Base-by-base conservation (phyloP, 257 asterid genomes). In the Primulina huaijiensis region DNA sequence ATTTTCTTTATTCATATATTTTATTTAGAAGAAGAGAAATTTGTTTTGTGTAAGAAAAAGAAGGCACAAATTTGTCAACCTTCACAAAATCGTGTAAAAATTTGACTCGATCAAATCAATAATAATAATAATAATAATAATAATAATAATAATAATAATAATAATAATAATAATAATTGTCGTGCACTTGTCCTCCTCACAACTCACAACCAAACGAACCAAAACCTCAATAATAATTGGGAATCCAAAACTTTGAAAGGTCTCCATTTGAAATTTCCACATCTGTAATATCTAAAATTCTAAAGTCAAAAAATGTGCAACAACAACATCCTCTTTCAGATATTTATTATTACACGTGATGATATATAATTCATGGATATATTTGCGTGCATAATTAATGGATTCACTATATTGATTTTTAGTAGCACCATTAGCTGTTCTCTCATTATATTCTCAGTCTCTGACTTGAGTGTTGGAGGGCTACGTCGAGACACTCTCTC, bases 151-250 rank as follows among this genome's bases (percentile, higher is more conserved):
- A 19, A 21, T 21, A 21, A 21, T 21, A 21, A 21, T 21, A 21
- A 21, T 21, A 25, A 3, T 8, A 46, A 46, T 3, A 69, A 12
- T 11, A 12, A 57, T 29, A 35, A n/a, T 14, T 46, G 14, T 14
- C 19, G 60, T 0, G 71, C 83, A 78, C 79, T 50, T 75, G 81
- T 69, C 74, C 62, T 35, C 53, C 80, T 56, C 67, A 62, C 35
- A 78, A 62, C 57, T 68, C 64, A 64, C 30, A 25, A 25, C 27
- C 27, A 25, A 2, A 27, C 30, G 30, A 2, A 27, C 30, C 30
- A 27, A 27, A 27, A 27, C 56, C 4, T 68, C 65, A 57, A 25
- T 20, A 23, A 21, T 27, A 62, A 40, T 59, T 3, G 2, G 23
- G n/a, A 33, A 40, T 59, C 6, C 17, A 33, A 11, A 31, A 31